Base-by-base conservation (phyloP, 345 rosid species). In the Euphorbia tirucalli region DNA sequence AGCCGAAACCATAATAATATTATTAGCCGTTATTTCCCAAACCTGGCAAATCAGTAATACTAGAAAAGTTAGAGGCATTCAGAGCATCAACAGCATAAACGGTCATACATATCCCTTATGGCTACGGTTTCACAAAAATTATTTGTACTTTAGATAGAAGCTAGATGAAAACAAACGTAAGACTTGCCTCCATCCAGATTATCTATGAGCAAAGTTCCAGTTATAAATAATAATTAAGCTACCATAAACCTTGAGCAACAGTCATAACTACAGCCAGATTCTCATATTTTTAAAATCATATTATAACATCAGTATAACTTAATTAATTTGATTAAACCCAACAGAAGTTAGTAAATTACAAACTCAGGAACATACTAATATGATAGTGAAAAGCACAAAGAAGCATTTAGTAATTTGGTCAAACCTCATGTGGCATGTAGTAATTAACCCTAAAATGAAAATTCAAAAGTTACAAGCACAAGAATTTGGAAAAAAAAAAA, bases 21-120 rank as follows among this genome's bases (percentile, higher is more conserved):
- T 94, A 80, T 87, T 92, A 62, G 99, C 99, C 52, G 99, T 94
- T 74, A 94, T 86, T 87, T 94, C 97, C 99, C 99, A 92, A n/a
- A 94, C 89, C 99, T 92, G 90, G 66, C 72, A 75, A 80, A 63
- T 30, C 66, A 75, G 66, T 73, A 61, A 14, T 21, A 73, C 18
- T n/a, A 18, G 60, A 57, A 32, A 60, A 68, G 30, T 71, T 50
- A 44, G 52, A 75, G 49, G 39, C 16, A 61, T 14, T 41, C 60
- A 22, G 25, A 32, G 72, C 43, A 52, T 52, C 35, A 75, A 66
- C 14, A 8, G 11, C 70, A 76, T 28, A 54, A 30, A 58, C 5
- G 25, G 57, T 52, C n/a, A 52, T 41, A 41, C 9, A 41, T 41
- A 41, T 41, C 44, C 44, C 44, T 6, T 41, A 41, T 41, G 44